These are phyloP conservation scores for Phytopythium aichiense DNA, from an alignment of 352 stramenopile genomes.

Conservation along the genomic window DNA sequence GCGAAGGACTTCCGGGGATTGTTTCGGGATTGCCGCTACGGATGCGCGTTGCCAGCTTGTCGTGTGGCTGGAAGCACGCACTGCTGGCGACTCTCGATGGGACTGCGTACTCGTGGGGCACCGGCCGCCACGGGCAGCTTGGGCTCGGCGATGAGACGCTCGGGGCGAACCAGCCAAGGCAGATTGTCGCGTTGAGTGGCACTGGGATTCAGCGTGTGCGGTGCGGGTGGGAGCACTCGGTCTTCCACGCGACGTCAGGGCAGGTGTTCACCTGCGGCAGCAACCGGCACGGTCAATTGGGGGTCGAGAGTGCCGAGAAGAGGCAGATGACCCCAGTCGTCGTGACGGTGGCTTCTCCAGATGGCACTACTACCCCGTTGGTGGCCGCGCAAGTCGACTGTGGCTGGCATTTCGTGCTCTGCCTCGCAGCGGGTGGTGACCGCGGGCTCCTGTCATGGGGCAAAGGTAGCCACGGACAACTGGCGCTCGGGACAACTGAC, in stretches of 20 bases:
- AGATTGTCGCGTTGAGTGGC: conserved; percentile 18
- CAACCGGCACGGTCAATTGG: conserved; percentile 78
- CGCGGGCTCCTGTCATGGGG: conserved; percentile 55
- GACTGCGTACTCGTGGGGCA: conserved; percentile 62
- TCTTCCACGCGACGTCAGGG: conserved; percentile 37
- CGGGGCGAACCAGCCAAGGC: conserved; percentile 20
- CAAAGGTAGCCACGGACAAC: conserved; percentile 72
- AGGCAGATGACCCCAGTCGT: conserved; percentile 21
- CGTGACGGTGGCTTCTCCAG: conserved; percentile 11
- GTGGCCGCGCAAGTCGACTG: conserved; percentile 33
- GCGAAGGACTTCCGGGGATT: conserved; percentile 1
- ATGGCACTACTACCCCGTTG: conserved; percentile 15
- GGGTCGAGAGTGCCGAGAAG: conserved; percentile 19
- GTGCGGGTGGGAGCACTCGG: conserved; percentile 80
- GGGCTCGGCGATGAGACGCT: conserved; percentile 36
- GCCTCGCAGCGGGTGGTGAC: conserved; percentile 18
- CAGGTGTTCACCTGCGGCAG: conserved; percentile 58
- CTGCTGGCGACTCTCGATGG: conserved; percentile 46
- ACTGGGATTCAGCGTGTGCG: conserved; percentile 29
- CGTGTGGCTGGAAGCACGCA: conserved; percentile 84
- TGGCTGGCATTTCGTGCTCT: conserved; percentile 81
- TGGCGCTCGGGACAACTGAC: conserved; percentile 30
- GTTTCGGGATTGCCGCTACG: conserved; percentile 15
- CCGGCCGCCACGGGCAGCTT: conserved; percentile 67
- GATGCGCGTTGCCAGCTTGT: conserved; percentile 46